These are phyloP conservation scores for Boletus subcaerulescens DNA, from an alignment of 768 basidiomycete species.

Conservation along the genomic window DNA sequence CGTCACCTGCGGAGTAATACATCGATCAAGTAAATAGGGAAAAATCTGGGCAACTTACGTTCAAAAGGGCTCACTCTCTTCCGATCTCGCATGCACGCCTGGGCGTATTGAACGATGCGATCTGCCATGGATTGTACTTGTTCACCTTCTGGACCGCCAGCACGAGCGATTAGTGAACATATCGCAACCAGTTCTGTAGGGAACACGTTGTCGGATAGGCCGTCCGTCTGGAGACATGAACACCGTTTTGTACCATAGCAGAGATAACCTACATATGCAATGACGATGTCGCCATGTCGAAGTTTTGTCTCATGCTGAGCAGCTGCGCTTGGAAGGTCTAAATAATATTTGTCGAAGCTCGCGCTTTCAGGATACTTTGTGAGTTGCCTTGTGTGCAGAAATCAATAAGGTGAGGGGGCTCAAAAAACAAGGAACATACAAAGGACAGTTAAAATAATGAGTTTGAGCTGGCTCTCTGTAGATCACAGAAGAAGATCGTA, in stretches of 20 bases:
- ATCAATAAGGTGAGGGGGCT: background rate
- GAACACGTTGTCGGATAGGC: conserved; percentile 58
- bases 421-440: conserved; percentile 19
- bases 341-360: conserved; percentile 9
- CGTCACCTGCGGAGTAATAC: conserved; percentile 44
- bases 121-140: conserved; percentile 73
- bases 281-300: conserved; percentile 51
- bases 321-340: conserved; percentile 43
- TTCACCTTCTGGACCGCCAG: conserved; percentile 52
- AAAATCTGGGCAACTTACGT: conserved; percentile 39
- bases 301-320: conserved; percentile 45
- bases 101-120: conserved; percentile 66
- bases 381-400: conserved; percentile 25
- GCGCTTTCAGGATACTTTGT: conserved; percentile 33
- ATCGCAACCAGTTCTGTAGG: conserved; percentile 67
- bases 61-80: conserved; percentile 72
- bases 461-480: conserved; percentile 39
- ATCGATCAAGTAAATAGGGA: conserved; percentile 2
- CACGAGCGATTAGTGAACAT: conserved; percentile 60
- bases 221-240: conserved; percentile 46
- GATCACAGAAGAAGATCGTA: conserved; percentile 63
- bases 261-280: conserved; percentile 41
- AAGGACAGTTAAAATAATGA: conserved; percentile 34
- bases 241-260: background rate
- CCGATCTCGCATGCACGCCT: conserved; percentile 65